Conservation (phyloP, 1,284 basidiomycete species). For the Mycena sp. region DNA sequence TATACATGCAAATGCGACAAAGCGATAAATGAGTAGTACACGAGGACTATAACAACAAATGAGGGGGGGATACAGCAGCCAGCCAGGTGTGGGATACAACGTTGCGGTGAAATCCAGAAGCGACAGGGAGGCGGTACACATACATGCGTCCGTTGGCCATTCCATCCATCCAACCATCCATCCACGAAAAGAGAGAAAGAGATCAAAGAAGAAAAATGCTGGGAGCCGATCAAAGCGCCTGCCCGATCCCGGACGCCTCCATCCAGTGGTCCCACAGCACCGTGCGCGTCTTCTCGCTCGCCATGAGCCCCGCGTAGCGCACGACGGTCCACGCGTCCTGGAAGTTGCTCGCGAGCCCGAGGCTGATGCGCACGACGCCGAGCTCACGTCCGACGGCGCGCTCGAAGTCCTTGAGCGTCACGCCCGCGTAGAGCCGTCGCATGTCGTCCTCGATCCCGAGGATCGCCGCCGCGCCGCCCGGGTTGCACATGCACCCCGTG, state of each 20-base stretch:
- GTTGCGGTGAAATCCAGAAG: slow-evolving; percentile 4
- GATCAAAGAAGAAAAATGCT: not conserved
- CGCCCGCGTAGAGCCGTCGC: slow-evolving; percentile 65
- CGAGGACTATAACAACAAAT: not conserved
- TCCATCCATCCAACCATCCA: not conserved
- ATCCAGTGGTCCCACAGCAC: slow-evolving; percentile 57
- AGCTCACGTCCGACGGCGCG: slow-evolving; percentile 68
- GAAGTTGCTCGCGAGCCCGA: slow-evolving; percentile 80
- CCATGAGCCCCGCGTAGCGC: slow-evolving; percentile 62
- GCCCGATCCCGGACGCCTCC: slow-evolving; percentile 39
- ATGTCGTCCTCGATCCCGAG: slow-evolving; percentile 76
- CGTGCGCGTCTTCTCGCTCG: slow-evolving; percentile 50
- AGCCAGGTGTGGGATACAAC: slow-evolving; percentile 7
- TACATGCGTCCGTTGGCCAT: slow-evolving; percentile 3
- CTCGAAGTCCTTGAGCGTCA: slow-evolving; percentile 71
- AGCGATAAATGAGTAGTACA: slow-evolving; percentile 5
- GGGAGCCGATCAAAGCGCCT: slow-evolving; percentile 32
- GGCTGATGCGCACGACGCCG: slow-evolving; percentile 78
- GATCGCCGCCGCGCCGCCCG: slow-evolving; percentile 78
- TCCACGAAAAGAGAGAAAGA: not conserved
- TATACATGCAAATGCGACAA: not conserved
- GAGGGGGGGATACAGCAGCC: slow-evolving; percentile 13
- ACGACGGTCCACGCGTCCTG: slow-evolving; percentile 77
- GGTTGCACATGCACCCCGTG: slow-evolving; percentile 88
- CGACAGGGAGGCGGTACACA: not conserved